Conservation (phyloP, 139 green algal genomes). For the Zygnema cylindricum region DNA sequence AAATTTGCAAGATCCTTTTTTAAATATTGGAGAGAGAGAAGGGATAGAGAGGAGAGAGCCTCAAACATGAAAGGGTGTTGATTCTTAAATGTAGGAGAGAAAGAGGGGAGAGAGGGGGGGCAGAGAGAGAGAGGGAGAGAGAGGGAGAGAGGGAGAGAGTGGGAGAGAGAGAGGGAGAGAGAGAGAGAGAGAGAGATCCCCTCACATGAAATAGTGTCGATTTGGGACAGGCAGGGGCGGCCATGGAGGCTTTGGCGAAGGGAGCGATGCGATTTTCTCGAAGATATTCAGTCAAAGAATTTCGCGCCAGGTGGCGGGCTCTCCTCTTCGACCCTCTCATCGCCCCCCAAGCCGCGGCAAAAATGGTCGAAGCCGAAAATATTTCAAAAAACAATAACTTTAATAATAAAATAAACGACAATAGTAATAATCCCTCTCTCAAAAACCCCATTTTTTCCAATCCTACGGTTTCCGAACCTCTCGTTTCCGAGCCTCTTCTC, state of each 20-base stretch:
- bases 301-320: constrained; percentile 51
- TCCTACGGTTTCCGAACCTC: no score
- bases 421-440: no score
- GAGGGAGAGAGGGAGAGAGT: no score
- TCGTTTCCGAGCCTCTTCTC: not conserved
- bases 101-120: not conserved
- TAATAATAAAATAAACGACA: no score
- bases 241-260: constrained; percentile 60
- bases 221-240: constrained; percentile 40
- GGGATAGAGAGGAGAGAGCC: not conserved
- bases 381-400: no score
- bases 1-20: no score
- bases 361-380: constrained; percentile 20
- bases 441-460: no score
- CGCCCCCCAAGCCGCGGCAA: constrained; percentile 16
- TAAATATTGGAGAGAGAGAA: no score
- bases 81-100: not conserved
- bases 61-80: no score
- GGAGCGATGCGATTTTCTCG: constrained; percentile 55
- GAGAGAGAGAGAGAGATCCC: no score
- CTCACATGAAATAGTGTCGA: no score
- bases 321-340: constrained; percentile 55
- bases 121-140: not conserved
- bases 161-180: no score
- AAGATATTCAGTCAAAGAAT: constrained; percentile 51